Conservation (phyloP, 2,329 filamentous ascomycete species). For the Fusarium paranaense region DNA sequence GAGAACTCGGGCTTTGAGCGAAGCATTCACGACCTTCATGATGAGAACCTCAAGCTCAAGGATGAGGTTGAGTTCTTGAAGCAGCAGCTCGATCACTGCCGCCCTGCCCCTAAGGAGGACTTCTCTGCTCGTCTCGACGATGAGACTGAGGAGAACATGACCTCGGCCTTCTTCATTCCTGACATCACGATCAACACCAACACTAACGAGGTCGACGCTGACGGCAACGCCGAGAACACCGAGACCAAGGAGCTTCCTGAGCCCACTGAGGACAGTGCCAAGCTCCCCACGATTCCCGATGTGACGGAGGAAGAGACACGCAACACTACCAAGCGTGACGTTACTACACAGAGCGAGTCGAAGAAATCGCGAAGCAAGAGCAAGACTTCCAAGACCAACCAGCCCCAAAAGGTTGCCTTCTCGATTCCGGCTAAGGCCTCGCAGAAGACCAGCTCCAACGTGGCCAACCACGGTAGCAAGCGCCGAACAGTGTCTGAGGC, state of each 20-base stretch:
- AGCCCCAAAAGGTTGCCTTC: slow-evolving; percentile 55
- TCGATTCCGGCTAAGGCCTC: slow-evolving; percentile 53
- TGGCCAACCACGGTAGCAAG: slow-evolving; percentile 58
- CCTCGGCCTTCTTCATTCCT: slow-evolving; percentile 68
- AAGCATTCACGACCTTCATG: slow-evolving; percentile 58
- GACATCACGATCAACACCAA: slow-evolving; percentile 66
- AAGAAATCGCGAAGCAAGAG: slow-evolving; percentile 45
- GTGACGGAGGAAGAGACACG: slow-evolving; percentile 45
- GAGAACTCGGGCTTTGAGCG: slow-evolving; percentile 63
- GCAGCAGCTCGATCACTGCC: slow-evolving; percentile 57
- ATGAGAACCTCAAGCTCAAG: slow-evolving; percentile 60
- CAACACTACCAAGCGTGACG: slow-evolving; percentile 46
- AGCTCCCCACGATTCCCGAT: slow-evolving; percentile 42
- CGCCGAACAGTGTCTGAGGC: slow-evolving; percentile 47
- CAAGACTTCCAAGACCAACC: slow-evolving; percentile 43
- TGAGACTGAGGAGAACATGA: slow-evolving; percentile 65
- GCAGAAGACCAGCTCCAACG: slow-evolving; percentile 45
- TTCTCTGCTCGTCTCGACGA: slow-evolving; percentile 50
- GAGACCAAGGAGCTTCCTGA: slow-evolving; percentile 49
- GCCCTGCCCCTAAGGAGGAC: slow-evolving; percentile 53
- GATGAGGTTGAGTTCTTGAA: slow-evolving; percentile 60
- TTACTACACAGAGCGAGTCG: slow-evolving; percentile 44
- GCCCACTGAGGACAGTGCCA: slow-evolving; percentile 49
- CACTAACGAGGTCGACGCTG: slow-evolving; percentile 27
- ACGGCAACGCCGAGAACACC: slow-evolving; percentile 49